These are phyloP conservation scores for Micractinium conductrix DNA, from an alignment of 139 green algal species.

Conservation along the genomic window DNA sequence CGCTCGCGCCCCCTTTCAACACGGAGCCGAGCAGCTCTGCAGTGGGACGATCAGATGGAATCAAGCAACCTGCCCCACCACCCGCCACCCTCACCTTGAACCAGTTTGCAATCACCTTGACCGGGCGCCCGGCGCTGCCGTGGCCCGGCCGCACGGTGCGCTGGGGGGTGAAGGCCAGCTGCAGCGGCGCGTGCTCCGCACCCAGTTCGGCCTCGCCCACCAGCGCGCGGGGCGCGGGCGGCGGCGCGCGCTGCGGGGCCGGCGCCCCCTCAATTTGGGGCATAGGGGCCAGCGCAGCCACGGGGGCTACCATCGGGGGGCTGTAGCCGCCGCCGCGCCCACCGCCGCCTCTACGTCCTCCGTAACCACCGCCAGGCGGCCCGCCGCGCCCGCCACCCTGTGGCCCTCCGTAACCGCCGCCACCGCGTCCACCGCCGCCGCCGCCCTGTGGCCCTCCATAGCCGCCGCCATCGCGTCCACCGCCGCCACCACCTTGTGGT, in stretches of 20 bases:
- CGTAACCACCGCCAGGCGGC: too few relatives aligned
- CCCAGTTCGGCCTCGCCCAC: neutral
- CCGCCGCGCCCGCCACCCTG: neutral
- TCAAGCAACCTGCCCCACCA: neutral
- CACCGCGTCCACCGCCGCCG: neutral
- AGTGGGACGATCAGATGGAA: neutral
- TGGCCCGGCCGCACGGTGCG: conserved; percentile 22
- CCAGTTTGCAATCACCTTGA: conserved; percentile 40
- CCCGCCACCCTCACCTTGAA: conserved; percentile 18
- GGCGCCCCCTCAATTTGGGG: neutral
- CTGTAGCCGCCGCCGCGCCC: too few relatives aligned
- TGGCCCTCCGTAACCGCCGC: neutral
- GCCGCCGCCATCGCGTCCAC: neutral
- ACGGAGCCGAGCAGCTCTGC: neutral
- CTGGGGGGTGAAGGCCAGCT: conserved; percentile 33
- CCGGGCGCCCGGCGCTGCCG: conserved; percentile 4
- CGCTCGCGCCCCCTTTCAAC: too few relatives aligned
- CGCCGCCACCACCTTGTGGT: neutral
- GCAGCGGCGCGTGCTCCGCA: too few relatives aligned
- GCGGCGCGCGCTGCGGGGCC: neutral
- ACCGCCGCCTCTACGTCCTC: neutral
- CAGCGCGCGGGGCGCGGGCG: neutral
- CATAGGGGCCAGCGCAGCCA: neutral
- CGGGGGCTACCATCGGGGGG: neutral
- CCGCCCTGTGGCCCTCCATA: neutral